phyloP scores from a whole-genome alignment of 768 basidiomycete genomes.

The Boletus vermiculosoides region DNA sequence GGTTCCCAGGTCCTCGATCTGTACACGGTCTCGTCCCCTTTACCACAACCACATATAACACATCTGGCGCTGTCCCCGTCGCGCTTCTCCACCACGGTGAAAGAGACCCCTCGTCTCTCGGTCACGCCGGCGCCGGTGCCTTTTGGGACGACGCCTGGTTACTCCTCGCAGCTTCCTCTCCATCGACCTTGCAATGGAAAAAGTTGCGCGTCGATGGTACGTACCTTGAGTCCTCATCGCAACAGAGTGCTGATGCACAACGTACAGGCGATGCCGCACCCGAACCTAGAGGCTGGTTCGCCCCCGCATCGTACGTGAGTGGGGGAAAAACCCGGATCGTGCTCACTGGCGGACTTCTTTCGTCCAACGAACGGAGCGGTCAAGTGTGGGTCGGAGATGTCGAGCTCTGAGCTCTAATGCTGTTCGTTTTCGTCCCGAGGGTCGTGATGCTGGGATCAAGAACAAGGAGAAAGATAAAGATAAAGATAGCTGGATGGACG shows the following conservation, averaged over 20 bases:
- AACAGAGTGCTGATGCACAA: background rate
- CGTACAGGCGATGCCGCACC: slow-evolving; percentile 14
- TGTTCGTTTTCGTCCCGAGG: no score
- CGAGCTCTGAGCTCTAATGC: slow-evolving; percentile 5
- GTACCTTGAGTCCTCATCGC: background rate
- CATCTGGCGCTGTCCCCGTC: slow-evolving; percentile 10
- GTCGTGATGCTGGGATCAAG: no score
- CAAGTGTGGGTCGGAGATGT: slow-evolving; percentile 43
- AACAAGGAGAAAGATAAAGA: no score
- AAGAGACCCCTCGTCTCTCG: slow-evolving; percentile 33
- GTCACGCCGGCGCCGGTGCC: slow-evolving; percentile 40
- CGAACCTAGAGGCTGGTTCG: slow-evolving; percentile 45
- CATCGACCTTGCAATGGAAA: slow-evolving; percentile 26
- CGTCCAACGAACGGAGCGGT: slow-evolving; percentile 40
- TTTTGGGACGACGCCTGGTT: slow-evolving; percentile 43
- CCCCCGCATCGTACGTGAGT: slow-evolving; percentile 27
- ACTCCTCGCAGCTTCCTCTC: slow-evolving; percentile 18
- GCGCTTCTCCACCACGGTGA: slow-evolving; percentile 41
- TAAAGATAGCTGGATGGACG: no score
- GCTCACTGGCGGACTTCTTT: slow-evolving; percentile 41
- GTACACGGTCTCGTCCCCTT: slow-evolving; percentile 37
- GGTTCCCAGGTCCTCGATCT: slow-evolving; percentile 33
- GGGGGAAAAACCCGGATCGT: slow-evolving; percentile 29
- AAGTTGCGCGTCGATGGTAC: slow-evolving; percentile 16
- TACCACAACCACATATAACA: background rate